Evolutionary conservation across 2,329 filamentous ascomycete species (phyloP), one percentile per base, ranked within the genome.

Genomic region (Hymenoscyphus scutula): DNA sequence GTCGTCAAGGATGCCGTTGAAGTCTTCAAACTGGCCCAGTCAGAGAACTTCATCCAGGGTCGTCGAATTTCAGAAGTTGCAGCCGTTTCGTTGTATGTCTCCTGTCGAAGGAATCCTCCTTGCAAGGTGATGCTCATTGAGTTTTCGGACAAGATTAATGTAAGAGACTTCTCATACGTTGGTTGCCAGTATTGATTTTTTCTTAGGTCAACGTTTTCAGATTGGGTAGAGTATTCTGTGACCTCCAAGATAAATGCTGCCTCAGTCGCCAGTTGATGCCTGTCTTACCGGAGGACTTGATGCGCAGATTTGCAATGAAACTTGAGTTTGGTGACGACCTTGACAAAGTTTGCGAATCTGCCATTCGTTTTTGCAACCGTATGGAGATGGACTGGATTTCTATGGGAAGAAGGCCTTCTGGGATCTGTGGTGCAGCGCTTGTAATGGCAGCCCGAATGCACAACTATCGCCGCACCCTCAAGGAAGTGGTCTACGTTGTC

Each of bases 311-410:
- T 73, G 92, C 93, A 58, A 87, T 88, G 64, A 93, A 94, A 74
- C 88, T 99, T 58, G 94, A 99, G 73, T 99, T 99, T 71, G 91
- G 89, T 59, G 82, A 88, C 41, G 84, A 89, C 67, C 93, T 90
- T 17, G 88, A 90, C 74, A 89, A 90, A 69, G 92, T 99, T 15
- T 93, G 92, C 51, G 86, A 90, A 69, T 92, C 97, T 72, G 95
- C 95, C 6, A 88, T 93, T 61, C 87, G 90, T 60, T 89, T 99
- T 59, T 88, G 97, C 61, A 88, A 90, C 75, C 89, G 95, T 65
- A 98, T 99, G 95, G 93, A 91, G 68, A 84, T 91, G 60, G 95
- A 99, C 77, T 98, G 95, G 93, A 98, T 99, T 86, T 89, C 93
- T 55, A 92, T 93, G 74, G 95, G 95, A 70, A 90, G 95, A 72